A percentile compares a stretch with the other conserved stretches of the same genome.
Evolutionary conservation across 768 basidiomycete genomes (phyloP).

Genomic region (Panellus pusillus): DNA sequence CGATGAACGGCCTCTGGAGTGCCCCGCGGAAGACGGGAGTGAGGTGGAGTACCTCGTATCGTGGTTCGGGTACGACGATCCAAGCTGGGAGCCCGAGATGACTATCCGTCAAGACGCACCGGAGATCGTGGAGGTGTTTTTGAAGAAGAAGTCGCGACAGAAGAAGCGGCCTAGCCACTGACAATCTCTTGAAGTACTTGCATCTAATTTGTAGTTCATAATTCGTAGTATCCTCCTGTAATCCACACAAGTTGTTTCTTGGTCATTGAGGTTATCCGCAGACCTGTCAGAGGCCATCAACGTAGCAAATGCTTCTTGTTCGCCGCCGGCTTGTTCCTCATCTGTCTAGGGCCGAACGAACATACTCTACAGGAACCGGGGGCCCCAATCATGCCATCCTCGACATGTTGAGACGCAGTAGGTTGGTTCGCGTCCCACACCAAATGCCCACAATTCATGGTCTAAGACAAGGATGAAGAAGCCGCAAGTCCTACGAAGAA

Average conservation of each 20-base stretch:
- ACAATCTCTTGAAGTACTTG: too few species aligned
- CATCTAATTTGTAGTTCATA: too few species aligned
- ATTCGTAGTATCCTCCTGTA: too few species aligned
- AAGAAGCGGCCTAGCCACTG: background rate
- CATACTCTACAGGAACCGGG: slow-evolving; percentile 3
- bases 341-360: slow-evolving; percentile 2
- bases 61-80: slow-evolving; percentile 59
- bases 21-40: slow-evolving; percentile 22
- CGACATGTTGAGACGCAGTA: slow-evolving; percentile 44
- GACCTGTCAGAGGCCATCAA: too few species aligned
- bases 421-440: slow-evolving; percentile 13
- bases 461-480: slow-evolving; percentile 45
- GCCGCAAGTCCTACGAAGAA: slow-evolving; percentile 36
- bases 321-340: slow-evolving; percentile 6
- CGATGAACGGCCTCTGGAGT: slow-evolving; percentile 34
- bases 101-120: slow-evolving; percentile 53
- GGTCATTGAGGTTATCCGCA: too few species aligned
- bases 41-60: slow-evolving; percentile 46
- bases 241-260: too few species aligned
- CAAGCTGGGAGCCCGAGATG: slow-evolving; percentile 59
- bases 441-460: slow-evolving; percentile 1
- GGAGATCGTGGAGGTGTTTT: slow-evolving; percentile 37
- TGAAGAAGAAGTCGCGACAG: background rate
- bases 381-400: slow-evolving; percentile 39
- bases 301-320: slow-evolving; percentile 7